Base-by-base conservation (phyloP, 371 early-diverging fungal genomes). In the Mucor saturninus region DNA sequence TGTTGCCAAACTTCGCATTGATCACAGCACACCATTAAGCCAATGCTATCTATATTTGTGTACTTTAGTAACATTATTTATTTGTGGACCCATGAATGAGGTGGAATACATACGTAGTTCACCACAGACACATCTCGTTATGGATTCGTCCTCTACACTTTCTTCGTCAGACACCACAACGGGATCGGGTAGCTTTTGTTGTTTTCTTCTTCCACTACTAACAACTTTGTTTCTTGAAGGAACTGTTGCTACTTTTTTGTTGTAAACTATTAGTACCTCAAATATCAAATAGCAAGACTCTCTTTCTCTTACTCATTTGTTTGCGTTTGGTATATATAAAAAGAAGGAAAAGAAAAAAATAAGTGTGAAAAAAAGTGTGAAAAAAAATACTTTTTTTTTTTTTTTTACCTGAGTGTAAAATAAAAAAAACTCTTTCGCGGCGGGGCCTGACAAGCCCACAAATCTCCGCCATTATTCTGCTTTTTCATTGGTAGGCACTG, bases 1-100 rank as follows among this genome's bases (percentile, higher is more conserved):
- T 94, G 95, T 69, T 94, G 95, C 95, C 95, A 94, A 15, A 93
- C 93, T 65, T 86, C 82, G 70, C 95, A 95, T 8, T 83, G 78
- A 59, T 95, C 94, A 76, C 95, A 95, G 72, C 93, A 91, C 29
- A 95, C 89, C 93, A 93, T 94, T 53, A 88, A 79, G 46, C 90
- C 93, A 32, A 81, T 78, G 68, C 86, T 73, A 40, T 76, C 76
- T 76, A 55, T 31, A 57, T 42, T n/a, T 30, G 28, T 11, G 13
- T 21, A 21, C 21, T 21, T 21, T 21, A 50, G 30, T 50, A 28
- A 49, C 31, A 53, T 52, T 8, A 14, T 11, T 50, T 30, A 26
- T 48, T 28, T 35, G 8, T 35, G 8, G 8, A 35, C 4, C 48
- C 26, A 8, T 28, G 21, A 5, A 3, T 10, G 35, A 46, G 5